phyloP scores from a whole-genome alignment of 768 basidiomycete species.

The Artomyces pyxidatus region DNA sequence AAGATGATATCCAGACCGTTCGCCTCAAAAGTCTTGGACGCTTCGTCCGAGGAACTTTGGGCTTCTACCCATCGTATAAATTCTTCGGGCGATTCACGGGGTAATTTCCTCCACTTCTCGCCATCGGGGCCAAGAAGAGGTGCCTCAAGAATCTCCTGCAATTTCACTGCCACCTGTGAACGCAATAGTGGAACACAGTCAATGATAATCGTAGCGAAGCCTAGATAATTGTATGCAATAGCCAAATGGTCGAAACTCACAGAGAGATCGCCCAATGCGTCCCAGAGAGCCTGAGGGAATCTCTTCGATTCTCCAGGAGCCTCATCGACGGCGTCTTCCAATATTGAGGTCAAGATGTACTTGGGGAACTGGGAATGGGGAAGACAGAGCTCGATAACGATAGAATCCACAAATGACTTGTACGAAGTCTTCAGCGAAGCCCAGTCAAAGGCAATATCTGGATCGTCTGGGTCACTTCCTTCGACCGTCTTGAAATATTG shows the following conservation, averaged over 20 bases:
- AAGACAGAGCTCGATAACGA: conserved; percentile 76
- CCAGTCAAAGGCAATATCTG: conserved; percentile 62
- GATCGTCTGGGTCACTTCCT: conserved; percentile 32
- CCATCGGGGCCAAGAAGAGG: conserved; percentile 52
- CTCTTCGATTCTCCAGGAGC: conserved; percentile 64
- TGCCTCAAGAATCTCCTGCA: conserved; percentile 56
- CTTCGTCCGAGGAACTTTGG: conserved; percentile 50
- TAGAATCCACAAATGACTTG: conserved; percentile 75
- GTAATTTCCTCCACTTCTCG: conserved; percentile 40
- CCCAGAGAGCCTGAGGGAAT: conserved; percentile 74
- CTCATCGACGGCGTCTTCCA: conserved; percentile 67
- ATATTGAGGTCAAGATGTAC: conserved; percentile 53
- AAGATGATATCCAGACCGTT: conserved; percentile 44
- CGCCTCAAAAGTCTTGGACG: conserved; percentile 42
- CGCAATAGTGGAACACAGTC: no score
- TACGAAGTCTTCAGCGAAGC: conserved; percentile 51
- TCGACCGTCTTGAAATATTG: conserved; percentile 53
- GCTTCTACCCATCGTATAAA: conserved; percentile 67
- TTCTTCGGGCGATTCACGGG: conserved; percentile 47
- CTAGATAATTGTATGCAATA: not conserved
- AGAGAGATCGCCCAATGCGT: conserved; percentile 75
- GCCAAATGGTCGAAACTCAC: conserved; percentile 30
- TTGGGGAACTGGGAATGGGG: conserved; percentile 62
- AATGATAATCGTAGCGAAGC: no score
- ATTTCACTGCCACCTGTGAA: conserved; percentile 52